A percentile compares a stretch with the other conserved stretches of the same genome.
Evolutionary conservation across 305 asterid species (phyloP).

Genomic region (Fraxinus sp.): DNA sequence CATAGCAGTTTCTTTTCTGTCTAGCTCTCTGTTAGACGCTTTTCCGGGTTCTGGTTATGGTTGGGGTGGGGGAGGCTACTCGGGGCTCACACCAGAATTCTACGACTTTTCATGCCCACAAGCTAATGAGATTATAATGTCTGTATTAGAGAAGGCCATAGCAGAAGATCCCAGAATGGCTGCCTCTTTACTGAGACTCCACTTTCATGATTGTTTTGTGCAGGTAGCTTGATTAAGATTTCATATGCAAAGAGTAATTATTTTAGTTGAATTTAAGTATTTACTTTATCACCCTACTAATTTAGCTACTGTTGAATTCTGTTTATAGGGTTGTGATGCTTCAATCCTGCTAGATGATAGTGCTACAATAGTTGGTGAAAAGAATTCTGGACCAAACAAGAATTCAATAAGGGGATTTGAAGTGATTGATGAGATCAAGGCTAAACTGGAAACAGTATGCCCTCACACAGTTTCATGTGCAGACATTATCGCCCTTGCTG

Average conservation of each 20-base stretch:
- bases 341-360: conserved; percentile 63
- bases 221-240: conserved; percentile 38
- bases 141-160: conserved; percentile 68
- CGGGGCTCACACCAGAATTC: conserved; percentile 51
- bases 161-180: conserved; percentile 64
- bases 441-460: conserved; percentile 62
- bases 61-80: conserved; percentile 24
- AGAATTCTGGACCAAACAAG: conserved; percentile 69
- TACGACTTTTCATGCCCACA: conserved; percentile 72
- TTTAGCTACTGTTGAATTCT: not conserved
- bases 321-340: conserved; percentile 74
- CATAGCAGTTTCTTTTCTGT: conserved; percentile 27
- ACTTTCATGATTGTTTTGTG: conserved; percentile 79
- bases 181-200: conserved; percentile 81
- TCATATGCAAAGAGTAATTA: not conserved
- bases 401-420: conserved; percentile 70
- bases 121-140: conserved; percentile 69
- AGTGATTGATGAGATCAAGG: conserved; percentile 79
- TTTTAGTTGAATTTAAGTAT: not conserved
- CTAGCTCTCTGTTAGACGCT: conserved; percentile 35
- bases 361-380: conserved; percentile 53
- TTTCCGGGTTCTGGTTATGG: conserved; percentile 37
- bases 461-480: conserved; percentile 87
- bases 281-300: not conserved
- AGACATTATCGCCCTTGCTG: conserved; percentile 76